Base-by-base conservation (phyloP, 1,284 basidiomycete genomes). In the Athelia psychrophila region DNA sequence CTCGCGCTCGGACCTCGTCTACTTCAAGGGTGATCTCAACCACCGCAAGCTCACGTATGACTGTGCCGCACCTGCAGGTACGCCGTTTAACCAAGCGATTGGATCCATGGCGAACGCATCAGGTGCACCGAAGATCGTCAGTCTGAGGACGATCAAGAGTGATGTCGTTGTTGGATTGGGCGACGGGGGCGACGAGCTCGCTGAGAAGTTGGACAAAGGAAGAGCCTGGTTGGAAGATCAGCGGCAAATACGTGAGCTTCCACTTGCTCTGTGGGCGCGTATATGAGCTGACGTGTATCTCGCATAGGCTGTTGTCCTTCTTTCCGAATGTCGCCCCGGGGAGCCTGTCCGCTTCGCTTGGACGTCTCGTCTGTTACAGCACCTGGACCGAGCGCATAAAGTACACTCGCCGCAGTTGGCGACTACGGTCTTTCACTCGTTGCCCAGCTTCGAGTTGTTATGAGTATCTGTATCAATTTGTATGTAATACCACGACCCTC, bases 1-100 rank as follows among this genome's bases (percentile, higher is more conserved):
- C 46, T 88, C 91, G 56, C 87, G 86, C 42, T 93, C 91, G 27
- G 90, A 98, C 66, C 82, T 98, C 42, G 95, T 98, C 64, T 84
- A 92, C 73, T 98, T 97, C 84, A 98, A 98, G 74, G 94, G 95
- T 38, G 95, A 97, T 65, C 74, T 98, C 44, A 98, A 98, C 71
- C 91, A 93, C 70, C 86, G 91, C 62, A 90, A 93, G 74, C 75
- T 98, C 60, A 94, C 92, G 3, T 95, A 95, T 65, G 93, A 96
- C 64, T 96, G 94, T 64, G 91, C 93, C 54, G 93, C 93, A 1
- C 96, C 95, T 0, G 84, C 90, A 32, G 86, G 88, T 55, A 96
- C 93, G 23, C 90, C 93, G 2, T 98, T 98, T 69, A 86, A 93
- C 50, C 73, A 91, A 49, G 93, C 95, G 4, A 98, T 98, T 59